A percentile compares a stretch with the other conserved stretches of the same genome.
These are phyloP conservation scores for Diphasiastrum complanatum DNA, from an alignment of 83 land plant species.

Conservation along the genomic window DNA sequence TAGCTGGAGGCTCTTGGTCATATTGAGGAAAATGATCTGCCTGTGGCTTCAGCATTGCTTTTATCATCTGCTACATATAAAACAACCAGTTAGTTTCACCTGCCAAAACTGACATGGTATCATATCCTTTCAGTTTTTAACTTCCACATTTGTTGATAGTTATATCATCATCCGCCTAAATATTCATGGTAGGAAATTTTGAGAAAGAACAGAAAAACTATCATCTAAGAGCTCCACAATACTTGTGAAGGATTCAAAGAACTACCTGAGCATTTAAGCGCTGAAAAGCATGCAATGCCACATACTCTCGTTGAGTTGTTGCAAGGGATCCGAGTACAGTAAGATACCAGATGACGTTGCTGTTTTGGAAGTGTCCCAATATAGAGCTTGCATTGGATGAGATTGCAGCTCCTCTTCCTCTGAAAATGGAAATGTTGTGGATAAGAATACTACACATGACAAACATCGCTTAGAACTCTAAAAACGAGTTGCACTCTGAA, in stretches of 20 bases:
- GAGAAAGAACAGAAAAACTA: background rate
- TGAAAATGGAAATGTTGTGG: slow-evolving; percentile 35
- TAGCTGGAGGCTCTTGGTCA: slow-evolving; percentile 67
- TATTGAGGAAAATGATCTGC: slow-evolving; percentile 91
- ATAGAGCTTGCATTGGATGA: slow-evolving; percentile 32
- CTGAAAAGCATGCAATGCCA: slow-evolving; percentile 84
- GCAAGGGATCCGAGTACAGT: slow-evolving; percentile 94
- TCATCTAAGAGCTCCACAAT: too few relatives aligned
- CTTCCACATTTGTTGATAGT: too few relatives aligned
- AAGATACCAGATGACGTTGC: slow-evolving; percentile 49
- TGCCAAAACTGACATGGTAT: background rate
- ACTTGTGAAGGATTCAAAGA: background rate
- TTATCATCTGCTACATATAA: slow-evolving; percentile 63
- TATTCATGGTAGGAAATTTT: background rate
- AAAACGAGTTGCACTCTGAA: too few relatives aligned
- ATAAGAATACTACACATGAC: too few relatives aligned
- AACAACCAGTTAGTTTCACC: background rate
- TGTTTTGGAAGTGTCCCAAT: background rate
- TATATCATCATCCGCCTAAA: too few relatives aligned
- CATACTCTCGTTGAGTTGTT: slow-evolving; percentile 94
- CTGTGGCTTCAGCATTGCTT: slow-evolving; percentile 81
- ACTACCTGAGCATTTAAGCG: slow-evolving; percentile 76
- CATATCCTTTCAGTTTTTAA: background rate
- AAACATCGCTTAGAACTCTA: too few relatives aligned
- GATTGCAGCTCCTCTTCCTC: slow-evolving; percentile 58